Evolutionary conservation across 2,329 filamentous ascomycete genomes (phyloP).

Genomic region (Fusarium nisikadoi): DNA sequence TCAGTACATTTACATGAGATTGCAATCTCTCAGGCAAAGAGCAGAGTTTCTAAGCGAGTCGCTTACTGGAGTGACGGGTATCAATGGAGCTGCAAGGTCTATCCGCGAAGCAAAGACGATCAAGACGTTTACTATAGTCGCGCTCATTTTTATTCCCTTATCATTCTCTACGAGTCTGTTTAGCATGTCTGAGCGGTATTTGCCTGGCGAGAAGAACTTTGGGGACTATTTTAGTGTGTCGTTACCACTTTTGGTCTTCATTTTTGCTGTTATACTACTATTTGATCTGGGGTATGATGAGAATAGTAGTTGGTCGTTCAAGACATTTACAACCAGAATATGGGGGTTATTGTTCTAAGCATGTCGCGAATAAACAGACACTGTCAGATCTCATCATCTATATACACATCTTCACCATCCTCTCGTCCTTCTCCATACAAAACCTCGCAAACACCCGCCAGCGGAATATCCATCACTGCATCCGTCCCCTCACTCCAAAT

Average conservation of each 20-base stretch:
- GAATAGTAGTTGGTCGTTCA: slow-evolving; percentile 3
- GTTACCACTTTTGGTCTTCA: neutral
- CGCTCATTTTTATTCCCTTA: slow-evolving; percentile 4
- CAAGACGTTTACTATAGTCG: slow-evolving; percentile 12
- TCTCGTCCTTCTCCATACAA: slow-evolving; percentile 76
- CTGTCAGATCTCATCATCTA: slow-evolving; percentile 9
- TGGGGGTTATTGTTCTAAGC: neutral
- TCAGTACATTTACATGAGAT: slow-evolving; percentile 5
- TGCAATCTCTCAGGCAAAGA: neutral
- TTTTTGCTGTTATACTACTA: neutral
- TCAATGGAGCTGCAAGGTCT: slow-evolving; percentile 6
- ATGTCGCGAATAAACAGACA: neutral
- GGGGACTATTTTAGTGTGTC: neutral
- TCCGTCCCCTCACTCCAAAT: slow-evolving; percentile 95
- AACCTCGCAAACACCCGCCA: slow-evolving; percentile 94
- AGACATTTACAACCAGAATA: neutral
- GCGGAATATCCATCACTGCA: slow-evolving; percentile 95
- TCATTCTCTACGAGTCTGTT: slow-evolving; percentile 3
- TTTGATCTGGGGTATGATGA: slow-evolving; percentile 9
- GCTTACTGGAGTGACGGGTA: slow-evolving; percentile 1
- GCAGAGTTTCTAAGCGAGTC: slow-evolving; percentile 3
- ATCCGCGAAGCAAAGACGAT: slow-evolving; percentile 2
- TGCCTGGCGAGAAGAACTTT: neutral
- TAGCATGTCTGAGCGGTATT: neutral
- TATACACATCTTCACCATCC: slow-evolving; percentile 37